Evolutionary conservation across 169 alveolate species (phyloP), one percentile per base, ranked within the genome.

Genomic region (Amoebophrya sp.): DNA sequence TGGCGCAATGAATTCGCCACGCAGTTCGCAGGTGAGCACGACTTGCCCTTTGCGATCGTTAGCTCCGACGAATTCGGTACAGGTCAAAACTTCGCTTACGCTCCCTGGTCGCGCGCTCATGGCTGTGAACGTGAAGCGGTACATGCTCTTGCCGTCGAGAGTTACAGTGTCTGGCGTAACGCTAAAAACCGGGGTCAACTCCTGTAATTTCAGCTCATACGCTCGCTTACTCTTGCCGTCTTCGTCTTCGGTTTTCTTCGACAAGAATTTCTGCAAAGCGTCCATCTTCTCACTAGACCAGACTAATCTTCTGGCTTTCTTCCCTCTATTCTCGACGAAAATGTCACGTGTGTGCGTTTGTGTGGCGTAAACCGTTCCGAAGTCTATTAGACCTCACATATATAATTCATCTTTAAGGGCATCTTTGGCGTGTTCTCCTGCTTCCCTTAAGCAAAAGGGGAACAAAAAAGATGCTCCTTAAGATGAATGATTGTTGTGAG

Each of bases 251-350:
- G 6, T 65, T 77, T 54, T 91, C 89, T 90, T 93, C 36, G 91
- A 93, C 36, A 89, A 41, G 34, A 89, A 90, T 77, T 77, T 41
- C 23, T 90, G 65, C 41, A 93, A 34, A 83, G 92, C 91, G 83
- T 90, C 90, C 36, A 94, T 90, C 40, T 91, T 89, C 83, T 92
- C 93, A 40, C 77, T 91, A 92, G 95, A 93, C 97, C 98, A 97
- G 78, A 96, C 94, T 2, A 98, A 93, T 90, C 95, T 96, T 94
- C 97, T 95, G 0, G 96, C 96, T 91, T 96, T 96, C 91, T 98
- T 95, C 14, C 99, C 99, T 40, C 97, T 95, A 89, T 98, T 98
- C 93, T 97, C 98, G 39, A 97, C 95, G 93, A 96, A 94, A 78
- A 96, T 95, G 90, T 95, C 97, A 91, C 96, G 95, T 41, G 96